Evolutionary conservation across 2,329 filamentous ascomycete species (phyloP).

Genomic region (Chrysosporium queenslandicum): DNA sequence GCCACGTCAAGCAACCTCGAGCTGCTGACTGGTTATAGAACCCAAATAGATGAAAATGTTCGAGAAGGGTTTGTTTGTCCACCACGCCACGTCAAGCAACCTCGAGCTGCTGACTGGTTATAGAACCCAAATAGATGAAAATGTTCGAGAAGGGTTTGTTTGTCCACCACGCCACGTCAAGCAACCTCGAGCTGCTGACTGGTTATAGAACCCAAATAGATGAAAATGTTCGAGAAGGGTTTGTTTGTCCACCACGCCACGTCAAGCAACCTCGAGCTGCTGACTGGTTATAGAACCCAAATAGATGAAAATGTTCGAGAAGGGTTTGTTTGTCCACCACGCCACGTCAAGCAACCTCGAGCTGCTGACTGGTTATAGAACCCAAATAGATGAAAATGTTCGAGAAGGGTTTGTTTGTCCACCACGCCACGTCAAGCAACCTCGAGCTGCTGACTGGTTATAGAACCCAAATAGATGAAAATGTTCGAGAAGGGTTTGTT

Average conservation of each 20-base stretch:
- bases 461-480: neutral
- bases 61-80: neutral
- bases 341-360: constrained; percentile 5
- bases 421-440: too few relatives aligned
- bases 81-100: constrained; percentile 4
- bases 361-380: constrained; percentile 9
- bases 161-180: constrained; percentile 12
- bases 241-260: constrained; percentile 9
- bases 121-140: neutral
- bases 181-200: constrained; percentile 4
- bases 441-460: constrained; percentile 9
- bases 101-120: constrained; percentile 2
- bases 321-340: constrained; percentile 4
- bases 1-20: constrained; percentile 7
- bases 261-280: neutral
- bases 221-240: neutral
- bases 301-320: neutral
- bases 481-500: neutral
- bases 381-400: neutral
- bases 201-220: constrained; percentile 6
- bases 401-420: too few relatives aligned
- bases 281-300: constrained; percentile 6
- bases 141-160: neutral
- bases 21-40: constrained; percentile 1
- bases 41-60: neutral